Base-by-base conservation (phyloP, 2,329 filamentous ascomycete species). In the Mollisiaceae sp. region DNA sequence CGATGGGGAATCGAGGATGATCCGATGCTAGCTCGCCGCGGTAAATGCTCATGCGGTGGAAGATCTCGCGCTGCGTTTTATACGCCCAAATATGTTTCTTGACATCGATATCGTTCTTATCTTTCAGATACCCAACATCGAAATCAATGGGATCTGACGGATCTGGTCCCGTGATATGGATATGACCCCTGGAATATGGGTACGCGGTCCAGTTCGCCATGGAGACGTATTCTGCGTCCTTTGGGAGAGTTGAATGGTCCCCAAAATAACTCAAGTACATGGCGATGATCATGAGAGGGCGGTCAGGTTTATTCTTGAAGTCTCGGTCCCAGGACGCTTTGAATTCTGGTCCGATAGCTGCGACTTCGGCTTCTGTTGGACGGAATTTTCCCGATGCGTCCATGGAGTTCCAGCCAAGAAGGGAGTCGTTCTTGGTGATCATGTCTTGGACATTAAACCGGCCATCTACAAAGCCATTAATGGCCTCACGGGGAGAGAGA, bases 1-100 rank as follows among this genome's bases (percentile, higher is more conserved):
- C 76, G 0, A 76, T 65, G 0, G 79, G 71, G 70, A 85, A 86
- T 12, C 74, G 71, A 0, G 83, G 83, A 63, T 83, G 81, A 0
- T 78, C 75, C 4, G 74, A 67, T 4, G 77, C 74, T 2, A 82
- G 43, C 70, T 85, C 80, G 72, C 85, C 79, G 27, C 27, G 27
- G 27, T 32, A 32, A 32, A 32, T 32, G 27, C 63, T 79, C 70
- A 75, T 83, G 88, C 64, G 81, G 78, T 2, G 80, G 75, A 72
- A 85, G 83, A 89, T 82, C 74, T 89, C 87, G 2, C 89, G 85
- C n/a, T 82, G 80, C 70, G 83, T 85, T 76, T 91, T 91, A 78
- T 91, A 91, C 0, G 79, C 82, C 86, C 87, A 89, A 12, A 87
- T 70, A 15, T 85, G 82, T 70, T 82, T 85, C 73, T 84, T 84